Percentiles rank a stretch among this genome's conserved stretches.
Evolutionary conservation across 208 protist species (phyloP).

Genomic region (Wallacemonas sp.): DNA sequence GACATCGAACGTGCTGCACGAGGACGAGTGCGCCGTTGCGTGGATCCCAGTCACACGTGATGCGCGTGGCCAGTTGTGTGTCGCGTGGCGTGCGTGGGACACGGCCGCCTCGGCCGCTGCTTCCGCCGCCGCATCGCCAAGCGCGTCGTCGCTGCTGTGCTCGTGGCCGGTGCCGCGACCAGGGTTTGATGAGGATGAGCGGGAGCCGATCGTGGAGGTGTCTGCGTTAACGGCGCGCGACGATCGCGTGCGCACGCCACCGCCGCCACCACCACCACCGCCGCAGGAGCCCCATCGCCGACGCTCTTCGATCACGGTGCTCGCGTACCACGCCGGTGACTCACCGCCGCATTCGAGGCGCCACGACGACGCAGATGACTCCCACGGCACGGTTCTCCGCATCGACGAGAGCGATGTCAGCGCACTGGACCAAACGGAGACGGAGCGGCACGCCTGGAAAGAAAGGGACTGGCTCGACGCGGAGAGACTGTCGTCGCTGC

Average conservation of each 20-base stretch:
- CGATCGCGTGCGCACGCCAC: not conserved
- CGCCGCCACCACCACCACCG: too few species aligned
- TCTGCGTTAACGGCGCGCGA: not conserved
- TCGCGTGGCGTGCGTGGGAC: conserved; percentile 8
- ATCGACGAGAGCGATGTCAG: conserved; percentile 8
- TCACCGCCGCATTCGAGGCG: not conserved
- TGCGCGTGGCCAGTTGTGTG: not conserved
- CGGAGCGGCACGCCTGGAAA: not conserved
- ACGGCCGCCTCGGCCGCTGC: not conserved
- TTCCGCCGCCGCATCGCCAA: too few species aligned
- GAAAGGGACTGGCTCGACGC: not conserved
- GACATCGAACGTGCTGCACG: not conserved
- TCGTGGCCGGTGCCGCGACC: not conserved
- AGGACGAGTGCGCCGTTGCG: not conserved
- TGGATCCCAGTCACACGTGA: conserved; percentile 6
- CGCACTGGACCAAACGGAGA: not conserved
- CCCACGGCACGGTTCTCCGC: not conserved
- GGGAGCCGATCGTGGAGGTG: not conserved
- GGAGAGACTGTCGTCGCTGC: not conserved
- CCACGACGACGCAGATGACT: not conserved
- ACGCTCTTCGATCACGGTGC: not conserved
- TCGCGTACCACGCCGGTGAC: not conserved
- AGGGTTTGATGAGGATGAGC: not conserved
- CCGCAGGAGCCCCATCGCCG: not conserved
- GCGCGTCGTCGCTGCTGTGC: not conserved